A percentile compares a stretch with the other conserved stretches of the same genome.
These are phyloP conservation scores for Daphne laureola DNA, from an alignment of 441 rosid genomes.

Conservation along the genomic window DNA sequence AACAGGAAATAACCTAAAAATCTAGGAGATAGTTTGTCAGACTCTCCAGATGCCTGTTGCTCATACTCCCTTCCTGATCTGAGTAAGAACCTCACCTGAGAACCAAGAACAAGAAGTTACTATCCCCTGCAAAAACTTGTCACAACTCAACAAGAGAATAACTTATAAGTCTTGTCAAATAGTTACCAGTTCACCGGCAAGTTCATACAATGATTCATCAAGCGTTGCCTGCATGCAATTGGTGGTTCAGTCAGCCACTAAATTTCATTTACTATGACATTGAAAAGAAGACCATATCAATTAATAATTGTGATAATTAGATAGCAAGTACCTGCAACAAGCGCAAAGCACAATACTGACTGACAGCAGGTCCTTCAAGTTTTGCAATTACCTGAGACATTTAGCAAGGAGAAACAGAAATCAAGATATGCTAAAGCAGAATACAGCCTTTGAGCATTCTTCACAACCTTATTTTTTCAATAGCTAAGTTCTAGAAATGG, in stretches of 20 bases:
- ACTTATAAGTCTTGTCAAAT: conserved; percentile 15
- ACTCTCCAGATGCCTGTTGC: conserved; percentile 52
- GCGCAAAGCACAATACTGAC: conserved; percentile 95
- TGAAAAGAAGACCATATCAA: conserved; percentile 10
- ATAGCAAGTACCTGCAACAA: conserved; percentile 62
- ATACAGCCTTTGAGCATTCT: background rate
- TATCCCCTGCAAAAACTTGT: conserved; percentile 10
- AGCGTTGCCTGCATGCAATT: conserved; percentile 79
- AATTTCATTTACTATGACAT: no score
- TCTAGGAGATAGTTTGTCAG: conserved; percentile 75
- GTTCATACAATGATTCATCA: conserved; percentile 94
- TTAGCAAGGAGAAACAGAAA: conserved; percentile 9
- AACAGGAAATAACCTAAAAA: conserved; percentile 82
- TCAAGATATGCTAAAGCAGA: background rate
- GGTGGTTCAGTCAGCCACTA: conserved; percentile 14
- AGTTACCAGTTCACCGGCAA: conserved; percentile 95
- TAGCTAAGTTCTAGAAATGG: no score
- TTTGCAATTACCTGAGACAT: conserved; percentile 80
- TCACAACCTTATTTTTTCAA: background rate
- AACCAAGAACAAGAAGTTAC: conserved; percentile 18
- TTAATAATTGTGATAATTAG: conserved; percentile 10
- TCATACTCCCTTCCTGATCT: conserved; percentile 97
- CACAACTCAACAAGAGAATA: conserved; percentile 9
- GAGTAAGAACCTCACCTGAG: conserved; percentile 89
- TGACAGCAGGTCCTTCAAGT: conserved; percentile 97